phyloP scores from a whole-genome alignment of 768 basidiomycete genomes.

The Rhizopogon vulgaris region DNA sequence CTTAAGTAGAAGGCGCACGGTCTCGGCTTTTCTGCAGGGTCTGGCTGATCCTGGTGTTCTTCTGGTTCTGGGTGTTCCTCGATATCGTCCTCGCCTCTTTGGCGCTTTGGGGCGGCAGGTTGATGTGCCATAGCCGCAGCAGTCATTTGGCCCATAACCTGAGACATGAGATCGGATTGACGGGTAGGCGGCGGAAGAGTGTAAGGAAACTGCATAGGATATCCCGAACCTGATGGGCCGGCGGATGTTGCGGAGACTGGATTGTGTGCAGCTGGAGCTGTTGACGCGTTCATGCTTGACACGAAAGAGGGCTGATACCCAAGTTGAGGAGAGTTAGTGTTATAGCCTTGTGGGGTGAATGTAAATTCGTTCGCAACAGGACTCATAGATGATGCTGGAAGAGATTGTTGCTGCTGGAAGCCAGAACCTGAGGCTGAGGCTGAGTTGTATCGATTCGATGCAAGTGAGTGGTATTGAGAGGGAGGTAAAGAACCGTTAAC shows the following conservation, averaged over 20 bases:
- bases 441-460: slow-evolving; percentile 7
- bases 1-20: slow-evolving; percentile 10
- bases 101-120: background rate
- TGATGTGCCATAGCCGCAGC: slow-evolving; percentile 3
- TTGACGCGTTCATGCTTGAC: background rate
- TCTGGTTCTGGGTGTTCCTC: slow-evolving; percentile 13
- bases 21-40: slow-evolving; percentile 12
- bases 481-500: slow-evolving; percentile 2
- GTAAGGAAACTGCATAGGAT: slow-evolving; percentile 26
- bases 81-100: slow-evolving; percentile 19
- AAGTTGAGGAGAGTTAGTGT: slow-evolving; percentile 9
- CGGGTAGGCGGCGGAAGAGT: slow-evolving; percentile 23
- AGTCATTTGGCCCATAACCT: slow-evolving; percentile 11
- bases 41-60: slow-evolving; percentile 14
- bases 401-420: background rate
- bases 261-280: background rate
- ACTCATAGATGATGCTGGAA: slow-evolving; percentile 7
- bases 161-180: slow-evolving; percentile 23
- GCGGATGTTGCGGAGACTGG: background rate
- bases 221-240: background rate
- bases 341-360: slow-evolving; percentile 4
- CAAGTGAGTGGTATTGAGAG: slow-evolving; percentile 7
- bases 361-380: slow-evolving; percentile 10
- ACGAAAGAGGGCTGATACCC: slow-evolving; percentile 11
- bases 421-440: slow-evolving; percentile 1